Percentiles rank a stretch among this genome's conserved stretches.
Conservation (phyloP, 2,329 filamentous ascomycete genomes). For the Calonectria montana region DNA sequence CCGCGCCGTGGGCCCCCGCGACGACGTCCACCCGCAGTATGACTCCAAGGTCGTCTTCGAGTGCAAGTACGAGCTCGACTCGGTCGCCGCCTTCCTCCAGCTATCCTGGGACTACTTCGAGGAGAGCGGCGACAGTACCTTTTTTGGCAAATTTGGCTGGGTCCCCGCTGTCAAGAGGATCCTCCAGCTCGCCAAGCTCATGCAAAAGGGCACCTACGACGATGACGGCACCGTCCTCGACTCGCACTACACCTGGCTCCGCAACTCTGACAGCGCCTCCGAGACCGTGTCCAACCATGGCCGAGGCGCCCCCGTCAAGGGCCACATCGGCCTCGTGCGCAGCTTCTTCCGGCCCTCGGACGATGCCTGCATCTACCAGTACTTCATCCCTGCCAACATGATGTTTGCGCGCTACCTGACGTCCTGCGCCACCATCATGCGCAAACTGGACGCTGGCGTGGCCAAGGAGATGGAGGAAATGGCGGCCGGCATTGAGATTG, state of each 20-base stretch:
- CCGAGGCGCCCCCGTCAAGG: slow-evolving; percentile 82
- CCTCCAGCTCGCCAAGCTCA: slow-evolving; percentile 74
- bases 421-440: slow-evolving; percentile 59
- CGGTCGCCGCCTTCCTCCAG: slow-evolving; percentile 86
- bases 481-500: slow-evolving; percentile 68
- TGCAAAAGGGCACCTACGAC: slow-evolving; percentile 81
- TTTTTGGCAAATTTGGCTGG: slow-evolving; percentile 81
- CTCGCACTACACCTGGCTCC: slow-evolving; percentile 80
- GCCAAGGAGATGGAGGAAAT: slow-evolving; percentile 68
- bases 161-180: slow-evolving; percentile 77
- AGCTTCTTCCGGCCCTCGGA: slow-evolving; percentile 93
- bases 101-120: slow-evolving; percentile 84
- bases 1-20: slow-evolving; percentile 50
- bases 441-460: slow-evolving; percentile 60
- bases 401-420: slow-evolving; percentile 77
- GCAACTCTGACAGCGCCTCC: slow-evolving; percentile 77
- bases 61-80: slow-evolving; percentile 97
- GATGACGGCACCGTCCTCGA: slow-evolving; percentile 65
- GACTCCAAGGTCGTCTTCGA: slow-evolving; percentile 83
- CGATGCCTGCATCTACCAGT: slow-evolving; percentile 86
- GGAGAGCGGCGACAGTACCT: slow-evolving; percentile 76
- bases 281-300: slow-evolving; percentile 85
- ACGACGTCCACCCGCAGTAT: slow-evolving; percentile 71
- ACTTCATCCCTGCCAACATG: slow-evolving; percentile 91
- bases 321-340: slow-evolving; percentile 83